Percentiles rank a stretch among this genome's conserved stretches.
Evolutionary conservation across 345 rosid species (phyloP).

Genomic region (Jatropha curcas): DNA sequence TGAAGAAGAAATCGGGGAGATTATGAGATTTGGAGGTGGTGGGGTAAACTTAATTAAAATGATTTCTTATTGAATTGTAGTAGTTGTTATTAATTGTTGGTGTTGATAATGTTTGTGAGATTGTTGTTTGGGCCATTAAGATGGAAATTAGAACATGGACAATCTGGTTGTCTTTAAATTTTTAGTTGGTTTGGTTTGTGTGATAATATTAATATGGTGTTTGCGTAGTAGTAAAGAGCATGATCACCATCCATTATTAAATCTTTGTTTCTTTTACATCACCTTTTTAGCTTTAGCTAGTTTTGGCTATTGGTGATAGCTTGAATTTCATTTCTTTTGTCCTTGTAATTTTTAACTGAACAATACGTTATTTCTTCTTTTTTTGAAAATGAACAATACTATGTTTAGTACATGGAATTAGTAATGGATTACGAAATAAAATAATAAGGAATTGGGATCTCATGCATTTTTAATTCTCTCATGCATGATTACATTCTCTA

Average conservation of each 20-base stretch:
- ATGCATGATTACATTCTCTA: too few species aligned
- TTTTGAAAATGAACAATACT: too few species aligned
- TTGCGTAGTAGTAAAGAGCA: neutral
- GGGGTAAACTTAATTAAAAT: too few species aligned
- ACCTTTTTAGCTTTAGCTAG: neutral
- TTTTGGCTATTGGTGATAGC: neutral
- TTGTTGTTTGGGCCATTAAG: neutral
- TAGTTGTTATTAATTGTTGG: slow-evolving; percentile 8
- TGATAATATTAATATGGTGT: slow-evolving; percentile 4
- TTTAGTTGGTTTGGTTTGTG: neutral
- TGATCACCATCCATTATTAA: neutral
- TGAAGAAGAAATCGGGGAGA: slow-evolving; percentile 20
- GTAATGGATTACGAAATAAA: too few species aligned
- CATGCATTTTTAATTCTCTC: too few species aligned
- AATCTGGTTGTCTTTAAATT: neutral
- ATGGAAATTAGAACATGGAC: neutral
- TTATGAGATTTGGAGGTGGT: neutral
- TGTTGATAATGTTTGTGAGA: neutral
- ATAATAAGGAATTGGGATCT: too few species aligned
- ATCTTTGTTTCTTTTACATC: neutral
- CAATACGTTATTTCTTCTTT: too few species aligned
- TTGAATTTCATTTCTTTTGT: neutral
- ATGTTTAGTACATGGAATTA: too few species aligned
- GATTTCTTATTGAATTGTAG: neutral
- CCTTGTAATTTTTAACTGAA: neutral